phyloP scores from a whole-genome alignment of 202 grass and related monocot genomes.

The Cymbopogon flexuosus region DNA sequence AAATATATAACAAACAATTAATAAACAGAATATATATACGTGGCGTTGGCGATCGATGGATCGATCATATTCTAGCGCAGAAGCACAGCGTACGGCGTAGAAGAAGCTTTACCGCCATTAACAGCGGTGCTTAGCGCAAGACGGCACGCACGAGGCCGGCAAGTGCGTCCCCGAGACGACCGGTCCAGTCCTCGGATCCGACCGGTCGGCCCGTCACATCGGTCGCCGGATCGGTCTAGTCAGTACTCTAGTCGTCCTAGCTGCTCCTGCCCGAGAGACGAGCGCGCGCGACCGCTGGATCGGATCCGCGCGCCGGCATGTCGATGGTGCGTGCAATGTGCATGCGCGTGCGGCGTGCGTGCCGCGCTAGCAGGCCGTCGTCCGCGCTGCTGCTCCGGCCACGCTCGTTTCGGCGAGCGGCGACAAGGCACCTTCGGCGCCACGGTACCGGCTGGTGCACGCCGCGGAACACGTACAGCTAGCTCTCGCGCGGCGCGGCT shows the following conservation, averaged over 20 bases:
- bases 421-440: neutral
- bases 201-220: neutral
- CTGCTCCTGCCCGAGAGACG: no score
- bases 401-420: neutral
- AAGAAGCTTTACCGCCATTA: neutral
- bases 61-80: no score
- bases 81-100: no score
- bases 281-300: no score
- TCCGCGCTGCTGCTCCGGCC: no score
- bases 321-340: neutral
- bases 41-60: no score
- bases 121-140: neutral
- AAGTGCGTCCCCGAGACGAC: neutral
- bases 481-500: neutral
- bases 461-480: no score
- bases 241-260: no score
- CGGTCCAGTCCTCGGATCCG: neutral
- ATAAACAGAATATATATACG: no score
- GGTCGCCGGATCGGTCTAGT: neutral
- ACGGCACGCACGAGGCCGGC: conserved; percentile 11
- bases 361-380: no score
- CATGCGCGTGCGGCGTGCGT: neutral
- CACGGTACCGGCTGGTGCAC: neutral
- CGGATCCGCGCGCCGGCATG: no score
- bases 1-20: no score